Base-by-base conservation (phyloP, 208 protist genomes). In the Crithidia sp. region DNA sequence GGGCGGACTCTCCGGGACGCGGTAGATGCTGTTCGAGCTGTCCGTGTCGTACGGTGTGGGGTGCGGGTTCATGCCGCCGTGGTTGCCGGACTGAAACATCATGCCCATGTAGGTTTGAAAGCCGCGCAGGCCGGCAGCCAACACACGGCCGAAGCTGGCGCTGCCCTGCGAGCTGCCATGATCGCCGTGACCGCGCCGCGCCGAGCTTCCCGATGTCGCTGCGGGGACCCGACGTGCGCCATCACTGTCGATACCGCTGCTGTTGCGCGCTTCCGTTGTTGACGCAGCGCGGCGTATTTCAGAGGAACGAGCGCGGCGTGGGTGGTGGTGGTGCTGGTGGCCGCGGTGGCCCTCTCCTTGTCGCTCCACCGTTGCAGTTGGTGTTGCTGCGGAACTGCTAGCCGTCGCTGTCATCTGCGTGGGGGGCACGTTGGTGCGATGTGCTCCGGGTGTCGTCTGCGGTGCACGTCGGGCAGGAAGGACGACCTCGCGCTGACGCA, bases 81-180 rank as follows among this genome's bases (percentile, higher is more conserved):
- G 44, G 36, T 72, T 44, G 54, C 7, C 0, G 16, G 56, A 56
- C 3, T 60, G 43, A 13, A 79, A 65, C 53, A 79, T 39, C 16
- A 64, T 69, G 36, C 19, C 58, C 59, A 79, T 59, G 56, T 71
- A 79, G 28, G 67, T 79, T 59, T 71, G 67, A 39, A 79, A 47
- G 13, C 70, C 70, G 28, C 59, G 67, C 16, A 74, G 39, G 0
- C 74, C 74, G 39, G 9, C 44, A 36, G 36, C 55, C 28, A 80
- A 36, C 50, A 74, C 45, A 7, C 55, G 43, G 1, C 57, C 60
- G 0, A 70, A 16, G 4, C n/a, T 52, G 10, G 1, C 40, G 2
- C 52, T 6, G 40, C 9, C 39, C 7, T 68, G 37, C 52, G 52
- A 10, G 12, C n/a, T 55, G 45, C 4, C 7, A 19, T 4, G 16